Percentiles rank a stretch among this genome's conserved stretches.
phyloP scores from a whole-genome alignment of 495 filamentous ascomycete genomes.

The Cryomyces minteri region DNA sequence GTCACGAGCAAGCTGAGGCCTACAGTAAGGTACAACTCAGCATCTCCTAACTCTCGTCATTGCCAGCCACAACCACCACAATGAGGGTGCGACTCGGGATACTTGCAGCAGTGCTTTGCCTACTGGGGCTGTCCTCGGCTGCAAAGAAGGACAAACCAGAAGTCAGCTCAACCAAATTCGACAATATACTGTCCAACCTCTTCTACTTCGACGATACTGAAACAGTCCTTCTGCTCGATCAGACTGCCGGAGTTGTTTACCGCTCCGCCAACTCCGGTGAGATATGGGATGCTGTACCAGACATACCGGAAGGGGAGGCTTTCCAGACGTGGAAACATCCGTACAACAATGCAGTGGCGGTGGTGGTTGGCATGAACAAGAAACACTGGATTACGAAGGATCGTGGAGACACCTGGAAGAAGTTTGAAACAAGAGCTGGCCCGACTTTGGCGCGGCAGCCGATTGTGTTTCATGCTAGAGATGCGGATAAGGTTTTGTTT shows the following conservation, averaged over 20 bases:
- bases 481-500: slow-evolving; percentile 69
- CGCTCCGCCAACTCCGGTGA: slow-evolving; percentile 63
- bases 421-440: slow-evolving; percentile 39
- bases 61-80: too few relatives aligned
- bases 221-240: slow-evolving; percentile 47
- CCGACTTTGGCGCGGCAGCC: slow-evolving; percentile 21
- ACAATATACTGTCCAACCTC: slow-evolving; percentile 39
- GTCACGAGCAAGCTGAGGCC: too few relatives aligned
- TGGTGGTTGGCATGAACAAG: slow-evolving; percentile 42
- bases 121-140: background rate
- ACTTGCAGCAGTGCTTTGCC: too few relatives aligned
- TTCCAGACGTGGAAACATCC: slow-evolving; percentile 50
- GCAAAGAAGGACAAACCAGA: slow-evolving; percentile 33
- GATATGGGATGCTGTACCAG: slow-evolving; percentile 47
- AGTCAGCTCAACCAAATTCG: slow-evolving; percentile 36
- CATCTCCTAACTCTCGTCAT: too few relatives aligned
- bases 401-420: slow-evolving; percentile 58
- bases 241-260: slow-evolving; percentile 33
- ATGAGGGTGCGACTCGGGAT: too few relatives aligned
- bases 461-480: slow-evolving; percentile 60
- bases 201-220: slow-evolving; percentile 83
- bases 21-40: too few relatives aligned
- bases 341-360: slow-evolving; percentile 58
- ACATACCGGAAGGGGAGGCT: slow-evolving; percentile 41
- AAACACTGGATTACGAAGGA: slow-evolving; percentile 69